Conservation (phyloP, 257 asterid species). For the Petunia axillaris region DNA sequence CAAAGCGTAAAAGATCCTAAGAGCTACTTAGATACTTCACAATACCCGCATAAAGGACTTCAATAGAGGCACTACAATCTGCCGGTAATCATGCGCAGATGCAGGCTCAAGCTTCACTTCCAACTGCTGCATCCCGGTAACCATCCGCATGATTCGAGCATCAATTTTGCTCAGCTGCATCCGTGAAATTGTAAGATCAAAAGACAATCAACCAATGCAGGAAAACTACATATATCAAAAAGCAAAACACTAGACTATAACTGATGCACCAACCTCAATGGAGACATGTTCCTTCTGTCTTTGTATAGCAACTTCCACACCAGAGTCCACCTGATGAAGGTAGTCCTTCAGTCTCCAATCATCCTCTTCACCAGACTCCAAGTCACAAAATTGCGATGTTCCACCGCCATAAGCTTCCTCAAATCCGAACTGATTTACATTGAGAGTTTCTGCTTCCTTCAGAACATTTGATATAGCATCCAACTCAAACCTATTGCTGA, state of each 20-base stretch:
- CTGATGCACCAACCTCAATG: slow-evolving; percentile 62
- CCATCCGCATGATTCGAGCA: slow-evolving; percentile 68
- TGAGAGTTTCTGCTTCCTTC: slow-evolving; percentile 84
- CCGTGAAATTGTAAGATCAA: slow-evolving; percentile 40
- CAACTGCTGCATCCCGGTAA: slow-evolving; percentile 73
- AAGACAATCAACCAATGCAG: slow-evolving; percentile 18
- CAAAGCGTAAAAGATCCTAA: slow-evolving; percentile 8
- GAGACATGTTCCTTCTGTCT: slow-evolving; percentile 91
- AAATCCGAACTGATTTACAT: slow-evolving; percentile 75
- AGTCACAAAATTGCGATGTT: slow-evolving; percentile 66
- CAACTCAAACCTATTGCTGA: slow-evolving; percentile 72
- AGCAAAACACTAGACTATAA: slow-evolving; percentile 17
- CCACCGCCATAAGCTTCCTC: slow-evolving; percentile 73
- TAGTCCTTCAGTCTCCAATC: slow-evolving; percentile 84
- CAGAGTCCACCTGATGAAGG: slow-evolving; percentile 83
- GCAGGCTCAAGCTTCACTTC: slow-evolving; percentile 71
- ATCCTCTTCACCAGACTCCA: slow-evolving; percentile 84
- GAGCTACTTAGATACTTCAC: slow-evolving; percentile 14
- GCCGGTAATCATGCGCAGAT: slow-evolving; percentile 67
- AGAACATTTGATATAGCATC: slow-evolving; percentile 86
- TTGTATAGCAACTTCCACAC: slow-evolving; percentile 84
- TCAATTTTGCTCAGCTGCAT: slow-evolving; percentile 93
- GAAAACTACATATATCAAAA: slow-evolving; percentile 19
- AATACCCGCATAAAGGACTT: slow-evolving; percentile 84
- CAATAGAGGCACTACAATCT: slow-evolving; percentile 71